These are phyloP conservation scores for Ceratobasidium sp. DNA, from an alignment of 1,284 basidiomycete genomes.

Conservation along the genomic window DNA sequence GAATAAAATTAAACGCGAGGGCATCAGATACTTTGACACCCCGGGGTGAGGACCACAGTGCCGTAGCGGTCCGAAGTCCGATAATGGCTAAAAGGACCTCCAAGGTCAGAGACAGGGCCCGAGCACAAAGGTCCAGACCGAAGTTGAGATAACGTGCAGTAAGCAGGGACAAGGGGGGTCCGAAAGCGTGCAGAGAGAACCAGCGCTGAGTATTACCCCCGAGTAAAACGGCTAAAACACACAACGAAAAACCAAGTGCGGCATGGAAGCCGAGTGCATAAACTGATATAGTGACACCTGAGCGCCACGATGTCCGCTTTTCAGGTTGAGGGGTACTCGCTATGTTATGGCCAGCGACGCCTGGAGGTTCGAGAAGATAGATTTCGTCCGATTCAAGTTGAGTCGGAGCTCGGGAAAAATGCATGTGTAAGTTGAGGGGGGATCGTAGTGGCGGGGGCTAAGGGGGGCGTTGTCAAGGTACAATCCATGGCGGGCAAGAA, in stretches of 20 bases:
- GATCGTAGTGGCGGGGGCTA: too few species aligned
- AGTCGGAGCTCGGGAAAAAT: too few species aligned
- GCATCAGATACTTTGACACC: slow-evolving; percentile 6
- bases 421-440: too few species aligned
- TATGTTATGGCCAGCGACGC: not conserved
- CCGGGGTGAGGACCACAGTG: not conserved
- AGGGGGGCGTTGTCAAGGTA: too few species aligned
- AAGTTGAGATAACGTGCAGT: slow-evolving; percentile 21
- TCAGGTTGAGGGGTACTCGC: not conserved
- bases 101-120: not conserved
- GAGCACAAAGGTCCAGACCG: not conserved
- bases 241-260: not conserved
- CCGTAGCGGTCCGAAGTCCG: not conserved
- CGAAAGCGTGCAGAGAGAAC: not conserved
- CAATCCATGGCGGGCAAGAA: too few species aligned
- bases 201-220: not conserved
- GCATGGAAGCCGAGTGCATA: not conserved
- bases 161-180: not conserved
- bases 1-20: not conserved
- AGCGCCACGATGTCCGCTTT: not conserved
- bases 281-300: not conserved
- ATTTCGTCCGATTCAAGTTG: not conserved
- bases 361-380: not conserved
- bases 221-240: not conserved
- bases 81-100: not conserved